phyloP scores from a whole-genome alignment of 768 basidiomycete species.

The Chalciporus piperatus region DNA sequence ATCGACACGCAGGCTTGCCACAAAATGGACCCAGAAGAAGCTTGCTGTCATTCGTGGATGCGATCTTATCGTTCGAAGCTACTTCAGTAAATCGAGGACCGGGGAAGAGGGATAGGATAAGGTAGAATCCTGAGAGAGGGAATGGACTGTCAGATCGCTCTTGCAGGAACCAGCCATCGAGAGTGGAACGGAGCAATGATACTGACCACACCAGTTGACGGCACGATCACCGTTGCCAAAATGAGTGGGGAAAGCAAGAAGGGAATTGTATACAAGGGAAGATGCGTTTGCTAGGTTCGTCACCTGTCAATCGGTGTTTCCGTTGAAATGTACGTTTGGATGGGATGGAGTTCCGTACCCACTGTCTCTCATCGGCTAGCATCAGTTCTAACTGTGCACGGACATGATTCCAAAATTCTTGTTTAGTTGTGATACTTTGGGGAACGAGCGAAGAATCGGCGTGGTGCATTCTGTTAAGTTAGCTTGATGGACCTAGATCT shows the following conservation, averaged over 20 bases:
- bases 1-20: conserved; percentile 90
- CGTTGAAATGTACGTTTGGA: conserved; percentile 5
- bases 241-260: conserved; percentile 60
- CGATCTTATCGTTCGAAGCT: conserved; percentile 11
- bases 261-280: conserved; percentile 74
- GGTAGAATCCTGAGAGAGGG: conserved; percentile 72
- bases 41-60: conserved; percentile 9
- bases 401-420: conserved; percentile 80
- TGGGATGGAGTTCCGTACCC: conserved; percentile 51
- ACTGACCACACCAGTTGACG: conserved; percentile 93
- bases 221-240: conserved; percentile 63
- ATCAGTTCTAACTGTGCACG: conserved; percentile 58
- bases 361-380: conserved; percentile 66
- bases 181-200: not conserved
- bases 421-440: conserved; percentile 63
- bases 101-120: conserved; percentile 65
- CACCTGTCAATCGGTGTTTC: conserved; percentile 44
- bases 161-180: not conserved
- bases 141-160: not conserved
- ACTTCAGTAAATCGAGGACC: conserved; percentile 29
- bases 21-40: conserved; percentile 82
- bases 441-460: conserved; percentile 78
- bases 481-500: no score
- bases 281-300: conserved; percentile 87
- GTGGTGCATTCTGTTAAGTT: conserved; percentile 83